Percentiles rank a stretch among this genome's conserved stretches.
phyloP scores from a whole-genome alignment of 495 filamentous ascomycete species.

The Penicillium lagena region DNA sequence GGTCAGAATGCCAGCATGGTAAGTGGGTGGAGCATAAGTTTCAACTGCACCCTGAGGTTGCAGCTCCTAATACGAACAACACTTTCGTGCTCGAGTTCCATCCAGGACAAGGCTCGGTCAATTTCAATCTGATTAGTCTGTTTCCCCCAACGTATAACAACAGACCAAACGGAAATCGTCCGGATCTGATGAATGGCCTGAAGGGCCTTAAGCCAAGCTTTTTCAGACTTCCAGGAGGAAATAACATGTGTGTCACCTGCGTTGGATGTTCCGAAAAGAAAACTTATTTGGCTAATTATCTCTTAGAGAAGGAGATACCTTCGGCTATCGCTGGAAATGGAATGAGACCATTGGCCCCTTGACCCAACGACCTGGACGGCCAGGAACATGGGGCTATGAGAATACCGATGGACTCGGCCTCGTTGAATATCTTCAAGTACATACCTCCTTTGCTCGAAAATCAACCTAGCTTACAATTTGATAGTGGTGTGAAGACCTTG shows the following conservation, averaged over 20 bases:
- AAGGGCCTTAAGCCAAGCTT: constrained; percentile 46
- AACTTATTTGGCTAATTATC: neutral
- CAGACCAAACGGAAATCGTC: constrained; percentile 50
- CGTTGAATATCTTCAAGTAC: too few relatives aligned
- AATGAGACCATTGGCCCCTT: constrained; percentile 57
- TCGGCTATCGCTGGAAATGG: constrained; percentile 53
- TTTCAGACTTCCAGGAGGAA: constrained; percentile 56
- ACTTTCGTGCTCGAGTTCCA: too few relatives aligned
- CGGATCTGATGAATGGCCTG: constrained; percentile 49
- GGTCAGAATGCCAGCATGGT: constrained; percentile 7
- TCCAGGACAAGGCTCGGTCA: constrained; percentile 23
- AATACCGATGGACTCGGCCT: constrained; percentile 52
- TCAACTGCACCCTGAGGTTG: constrained; percentile 10
- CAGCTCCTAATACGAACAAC: too few relatives aligned
- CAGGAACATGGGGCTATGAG: constrained; percentile 49
- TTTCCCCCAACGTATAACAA: constrained; percentile 57
- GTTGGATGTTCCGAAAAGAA: too few relatives aligned
- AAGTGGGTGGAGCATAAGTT: neutral
- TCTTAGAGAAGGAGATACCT: constrained; percentile 37
- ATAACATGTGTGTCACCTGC: constrained; percentile 35
- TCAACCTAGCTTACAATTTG: too few relatives aligned
- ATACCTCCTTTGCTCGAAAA: too few relatives aligned
- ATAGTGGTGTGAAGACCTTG: constrained; percentile 54
- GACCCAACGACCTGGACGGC: constrained; percentile 49
- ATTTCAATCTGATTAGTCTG: constrained; percentile 55